A percentile compares a stretch with the other conserved stretches of the same genome.
Evolutionary conservation across 805 yeast genomes (phyloP).

Genomic region (Sugiyamaella mastotermitis): DNA sequence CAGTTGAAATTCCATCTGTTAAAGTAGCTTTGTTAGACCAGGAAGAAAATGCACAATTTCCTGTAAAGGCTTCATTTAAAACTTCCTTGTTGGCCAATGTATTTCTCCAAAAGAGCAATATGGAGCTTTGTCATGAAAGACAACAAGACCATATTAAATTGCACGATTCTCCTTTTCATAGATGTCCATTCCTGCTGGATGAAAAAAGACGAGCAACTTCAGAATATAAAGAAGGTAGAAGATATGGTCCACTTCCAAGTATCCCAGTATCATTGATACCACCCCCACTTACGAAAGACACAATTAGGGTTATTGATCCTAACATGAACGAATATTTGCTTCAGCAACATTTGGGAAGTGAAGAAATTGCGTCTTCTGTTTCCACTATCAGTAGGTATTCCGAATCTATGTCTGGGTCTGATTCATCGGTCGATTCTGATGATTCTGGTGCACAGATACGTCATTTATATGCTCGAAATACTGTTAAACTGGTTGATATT

Average conservation of each 20-base stretch:
- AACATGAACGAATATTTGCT: conserved; percentile 11
- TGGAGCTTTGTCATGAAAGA: conserved; percentile 37
- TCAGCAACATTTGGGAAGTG: conserved; percentile 9
- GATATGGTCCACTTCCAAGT: conserved; percentile 52
- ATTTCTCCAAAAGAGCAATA: conserved; percentile 49
- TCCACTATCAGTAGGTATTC: conserved; percentile 8
- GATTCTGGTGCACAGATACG: neutral
- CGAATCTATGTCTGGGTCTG: conserved; percentile 1
- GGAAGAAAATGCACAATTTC: no score
- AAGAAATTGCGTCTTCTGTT: conserved; percentile 12
- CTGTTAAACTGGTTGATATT: neutral
- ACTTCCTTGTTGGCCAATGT: conserved; percentile 59
- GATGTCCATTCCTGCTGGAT: conserved; percentile 67
- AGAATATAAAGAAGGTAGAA: conserved; percentile 37
- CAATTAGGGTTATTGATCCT: conserved; percentile 37
- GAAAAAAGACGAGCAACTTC: conserved; percentile 39
- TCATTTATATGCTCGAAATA: neutral
- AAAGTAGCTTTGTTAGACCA: conserved; percentile 27
- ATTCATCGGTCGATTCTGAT: neutral
- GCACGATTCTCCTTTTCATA: conserved; percentile 80
- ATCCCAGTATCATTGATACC: conserved; percentile 59
- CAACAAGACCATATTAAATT: conserved; percentile 62
- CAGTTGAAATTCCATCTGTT: conserved; percentile 46
- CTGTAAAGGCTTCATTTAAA: conserved; percentile 34
- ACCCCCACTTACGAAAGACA: conserved; percentile 48